These are phyloP conservation scores for Cercospora zeina DNA, from an alignment of 2,329 filamentous ascomycete species.

Conservation along the genomic window DNA sequence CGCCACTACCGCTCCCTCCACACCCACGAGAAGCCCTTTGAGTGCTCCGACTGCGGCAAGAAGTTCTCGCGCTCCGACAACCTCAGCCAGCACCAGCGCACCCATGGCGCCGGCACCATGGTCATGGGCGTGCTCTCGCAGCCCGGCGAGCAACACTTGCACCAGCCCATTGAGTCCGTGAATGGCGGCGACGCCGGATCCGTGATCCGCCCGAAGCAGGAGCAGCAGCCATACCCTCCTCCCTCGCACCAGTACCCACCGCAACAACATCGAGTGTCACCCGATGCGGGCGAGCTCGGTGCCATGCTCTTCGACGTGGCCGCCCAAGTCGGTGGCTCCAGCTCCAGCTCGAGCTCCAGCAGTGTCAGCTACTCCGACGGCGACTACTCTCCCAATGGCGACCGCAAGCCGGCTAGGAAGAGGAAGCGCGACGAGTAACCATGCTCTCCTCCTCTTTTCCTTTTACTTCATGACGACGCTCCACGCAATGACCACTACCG, in stretches of 20 bases:
- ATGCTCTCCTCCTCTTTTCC: neutral
- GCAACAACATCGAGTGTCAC: slow-evolving; percentile 36
- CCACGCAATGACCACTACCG: slow-evolving; percentile 15
- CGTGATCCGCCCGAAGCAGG: slow-evolving; percentile 40
- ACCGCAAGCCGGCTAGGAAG: slow-evolving; percentile 43
- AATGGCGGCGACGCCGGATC: slow-evolving; percentile 41
- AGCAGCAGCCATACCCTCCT: slow-evolving; percentile 32
- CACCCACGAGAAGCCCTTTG: slow-evolving; percentile 97
- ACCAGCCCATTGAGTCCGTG: slow-evolving; percentile 38
- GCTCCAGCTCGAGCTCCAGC: slow-evolving; percentile 46
- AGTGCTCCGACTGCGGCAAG: slow-evolving; percentile 97
- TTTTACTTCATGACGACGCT: slow-evolving; percentile 16
- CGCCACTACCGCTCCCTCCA: slow-evolving; percentile 97
- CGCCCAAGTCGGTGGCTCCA: slow-evolving; percentile 66
- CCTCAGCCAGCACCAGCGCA: slow-evolving; percentile 90
- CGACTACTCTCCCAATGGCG: slow-evolving; percentile 30
- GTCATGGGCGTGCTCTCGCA: slow-evolving; percentile 75
- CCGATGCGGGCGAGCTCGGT: slow-evolving; percentile 66
- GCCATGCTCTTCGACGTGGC: slow-evolving; percentile 76
- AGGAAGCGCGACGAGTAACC: slow-evolving; percentile 49
- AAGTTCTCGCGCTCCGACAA: slow-evolving; percentile 99
- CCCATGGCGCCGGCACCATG: slow-evolving; percentile 85
- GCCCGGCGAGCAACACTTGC: slow-evolving; percentile 36
- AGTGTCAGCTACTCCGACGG: slow-evolving; percentile 40
- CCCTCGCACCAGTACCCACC: slow-evolving; percentile 27